Conservation (phyloP, 2,329 filamentous ascomycete genomes). For the Xylaria sp. region DNA sequence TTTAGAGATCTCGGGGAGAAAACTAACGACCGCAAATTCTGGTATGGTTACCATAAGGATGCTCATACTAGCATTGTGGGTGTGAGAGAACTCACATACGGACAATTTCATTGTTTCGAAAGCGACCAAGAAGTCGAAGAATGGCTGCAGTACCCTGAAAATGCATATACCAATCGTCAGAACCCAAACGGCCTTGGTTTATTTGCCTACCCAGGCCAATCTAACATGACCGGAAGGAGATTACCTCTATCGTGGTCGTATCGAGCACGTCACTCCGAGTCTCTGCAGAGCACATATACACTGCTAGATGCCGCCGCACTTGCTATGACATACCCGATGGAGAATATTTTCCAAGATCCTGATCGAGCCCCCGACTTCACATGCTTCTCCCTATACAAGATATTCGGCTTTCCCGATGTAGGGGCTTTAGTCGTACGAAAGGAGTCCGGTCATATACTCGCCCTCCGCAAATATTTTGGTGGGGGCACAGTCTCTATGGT, state of each 20-base stretch:
- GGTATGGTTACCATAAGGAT: conserved; percentile 66
- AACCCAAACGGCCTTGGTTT: conserved; percentile 46
- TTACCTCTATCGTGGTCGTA: conserved; percentile 63
- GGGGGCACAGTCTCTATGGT: conserved; percentile 71
- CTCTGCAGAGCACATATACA: conserved; percentile 53
- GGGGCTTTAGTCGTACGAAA: conserved; percentile 64
- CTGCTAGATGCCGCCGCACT: conserved; percentile 68
- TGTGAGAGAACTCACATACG: conserved; percentile 66
- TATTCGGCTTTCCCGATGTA: conserved; percentile 70
- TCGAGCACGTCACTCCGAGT: conserved; percentile 42
- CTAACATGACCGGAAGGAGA: conserved; percentile 71
- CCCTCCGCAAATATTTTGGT: conserved; percentile 66
- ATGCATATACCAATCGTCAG: conserved; percentile 34
- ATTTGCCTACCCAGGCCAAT: conserved; percentile 72
- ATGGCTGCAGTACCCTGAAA: conserved; percentile 47
- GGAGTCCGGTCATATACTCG: conserved; percentile 60
- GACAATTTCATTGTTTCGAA: conserved; percentile 63
- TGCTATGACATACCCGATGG: conserved; percentile 65
- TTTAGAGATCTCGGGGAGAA: conserved; percentile 60
- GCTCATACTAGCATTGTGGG: conserved; percentile 71
- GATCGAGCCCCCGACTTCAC: conserved; percentile 64
- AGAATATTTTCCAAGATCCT: conserved; percentile 55
- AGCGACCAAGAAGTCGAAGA: conserved; percentile 58
- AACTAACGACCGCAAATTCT: conserved; percentile 53
- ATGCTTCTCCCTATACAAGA: conserved; percentile 68